Evolutionary conservation across 495 filamentous ascomycete genomes (phyloP).

Genomic region (Lepidopterella palustris): DNA sequence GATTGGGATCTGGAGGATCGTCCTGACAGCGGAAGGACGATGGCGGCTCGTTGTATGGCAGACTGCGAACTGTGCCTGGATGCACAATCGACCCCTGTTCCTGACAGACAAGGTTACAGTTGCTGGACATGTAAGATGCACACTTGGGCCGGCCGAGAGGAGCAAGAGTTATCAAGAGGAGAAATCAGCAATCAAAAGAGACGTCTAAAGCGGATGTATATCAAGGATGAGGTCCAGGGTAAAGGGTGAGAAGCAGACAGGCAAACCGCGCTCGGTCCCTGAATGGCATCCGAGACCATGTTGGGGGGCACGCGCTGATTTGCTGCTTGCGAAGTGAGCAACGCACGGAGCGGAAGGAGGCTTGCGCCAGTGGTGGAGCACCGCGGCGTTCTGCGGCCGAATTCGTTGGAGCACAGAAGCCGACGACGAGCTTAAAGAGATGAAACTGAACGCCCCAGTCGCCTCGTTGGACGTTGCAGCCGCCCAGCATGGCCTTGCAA

Average conservation of each 20-base stretch:
- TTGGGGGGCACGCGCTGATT: not conserved
- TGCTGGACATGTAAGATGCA: not conserved
- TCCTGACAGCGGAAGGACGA: not conserved
- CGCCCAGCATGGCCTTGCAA: constrained; percentile 4
- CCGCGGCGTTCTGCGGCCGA: not conserved
- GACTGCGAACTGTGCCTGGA: not conserved
- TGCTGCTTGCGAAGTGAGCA: not conserved
- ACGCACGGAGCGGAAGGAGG: not conserved
- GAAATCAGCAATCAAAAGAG: not conserved
- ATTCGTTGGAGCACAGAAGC: not conserved
- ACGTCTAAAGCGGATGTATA: not conserved
- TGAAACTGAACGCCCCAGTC: not conserved
- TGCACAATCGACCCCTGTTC: not conserved
- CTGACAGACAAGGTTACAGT: not conserved
- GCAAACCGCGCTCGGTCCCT: constrained; percentile 24
- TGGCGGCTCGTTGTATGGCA: constrained; percentile 10
- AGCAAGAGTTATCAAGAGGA: not conserved
- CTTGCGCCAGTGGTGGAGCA: not conserved
- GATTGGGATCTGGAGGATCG: constrained; percentile 20
- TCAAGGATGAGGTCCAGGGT: not conserved
- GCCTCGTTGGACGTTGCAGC: constrained; percentile 24
- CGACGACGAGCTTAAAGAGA: not conserved
- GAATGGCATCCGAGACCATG: constrained; percentile 13
- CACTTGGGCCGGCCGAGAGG: not conserved
- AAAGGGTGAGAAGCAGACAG: constrained; percentile 8